Base-by-base conservation (phyloP, 371 early-diverging fungal genomes). In the Umbelopsis sp. region DNA sequence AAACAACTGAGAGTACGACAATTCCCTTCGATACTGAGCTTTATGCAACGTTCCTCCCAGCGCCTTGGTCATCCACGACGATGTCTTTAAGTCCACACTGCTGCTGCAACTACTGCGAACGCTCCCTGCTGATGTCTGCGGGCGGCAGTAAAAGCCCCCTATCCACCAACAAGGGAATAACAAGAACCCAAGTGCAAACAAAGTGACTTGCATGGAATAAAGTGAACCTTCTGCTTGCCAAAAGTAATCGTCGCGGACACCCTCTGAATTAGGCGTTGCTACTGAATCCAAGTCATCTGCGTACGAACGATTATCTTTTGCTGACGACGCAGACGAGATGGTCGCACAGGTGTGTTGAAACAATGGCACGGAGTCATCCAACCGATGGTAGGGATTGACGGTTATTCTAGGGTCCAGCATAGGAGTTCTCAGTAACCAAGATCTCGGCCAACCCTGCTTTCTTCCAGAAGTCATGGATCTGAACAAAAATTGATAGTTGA, bases 121-220 rank as follows among this genome's bases (percentile, higher is more conserved):
- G 18, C 48, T 48, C 14, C 48, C 48, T 5, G 48, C n/a, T 4
- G 20, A n/a, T 16, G 20, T 29, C 4, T 29, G 57, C 57, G 57
- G 35, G 18, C 57, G 29, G 35, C 57, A 57, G 29, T 57, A 57
- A 29, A 57, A 57, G 7, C 57, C 57, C 6, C 57, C 57, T 35
- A 57, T 57, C 57, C 57, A 57, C 57, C 57, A 57, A 18, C 57
- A 57, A 3, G 57, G 57, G 12, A 57, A 57, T 29, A 57, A 12
- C 37, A 57, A 6, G 35, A 57, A 57, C 7, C 57, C 57, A 12
- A 57, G 35, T 35, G 57, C 57, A 29, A 57, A 57, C 18, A 57
- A 16, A 1, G 57, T 57, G 35, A 29, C 57, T 35, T 57, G 57
- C 57, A 57, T 57, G 8, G 57, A 57, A 32, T 18, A 57, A 11